Evolutionary conservation across 208 protist species (phyloP).

Genomic region (Trypanosoma scelopori): DNA sequence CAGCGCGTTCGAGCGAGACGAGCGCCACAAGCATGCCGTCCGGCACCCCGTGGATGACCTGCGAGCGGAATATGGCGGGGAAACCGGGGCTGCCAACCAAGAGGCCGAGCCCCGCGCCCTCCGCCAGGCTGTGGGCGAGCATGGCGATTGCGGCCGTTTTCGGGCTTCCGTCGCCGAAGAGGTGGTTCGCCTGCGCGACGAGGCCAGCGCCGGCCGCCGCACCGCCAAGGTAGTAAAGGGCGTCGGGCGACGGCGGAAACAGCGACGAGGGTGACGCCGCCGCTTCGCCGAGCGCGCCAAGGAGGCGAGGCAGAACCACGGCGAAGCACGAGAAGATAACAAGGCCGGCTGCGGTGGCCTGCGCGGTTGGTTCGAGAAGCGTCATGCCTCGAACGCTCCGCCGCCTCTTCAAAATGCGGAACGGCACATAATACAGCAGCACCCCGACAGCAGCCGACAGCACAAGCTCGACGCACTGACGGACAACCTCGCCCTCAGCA

Average conservation of each 20-base stretch:
- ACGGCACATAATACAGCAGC: constrained; percentile 15
- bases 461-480: constrained; percentile 17
- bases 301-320: constrained; percentile 12
- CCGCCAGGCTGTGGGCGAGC: constrained; percentile 19
- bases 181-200: neutral
- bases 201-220: constrained; percentile 4
- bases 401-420: neutral
- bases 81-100: constrained; percentile 15
- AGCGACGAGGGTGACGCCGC: too few species aligned
- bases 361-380: constrained; percentile 6
- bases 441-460: constrained; percentile 4
- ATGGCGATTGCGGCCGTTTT: constrained; percentile 7
- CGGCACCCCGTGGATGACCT: constrained; percentile 22
- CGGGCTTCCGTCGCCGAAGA: constrained; percentile 3
- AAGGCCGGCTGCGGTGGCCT: constrained; percentile 12
- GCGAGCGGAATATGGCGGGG: neutral
- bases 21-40: constrained; percentile 21
- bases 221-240: constrained; percentile 12
- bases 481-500: neutral
- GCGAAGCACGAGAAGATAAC: constrained; percentile 14
- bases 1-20: neutral
- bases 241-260: neutral
- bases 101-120: constrained; percentile 18
- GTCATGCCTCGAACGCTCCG: neutral
- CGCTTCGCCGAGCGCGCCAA: neutral